phyloP scores from a whole-genome alignment of 164 flowering plant species.

The Chimonanthus salicifolius region DNA sequence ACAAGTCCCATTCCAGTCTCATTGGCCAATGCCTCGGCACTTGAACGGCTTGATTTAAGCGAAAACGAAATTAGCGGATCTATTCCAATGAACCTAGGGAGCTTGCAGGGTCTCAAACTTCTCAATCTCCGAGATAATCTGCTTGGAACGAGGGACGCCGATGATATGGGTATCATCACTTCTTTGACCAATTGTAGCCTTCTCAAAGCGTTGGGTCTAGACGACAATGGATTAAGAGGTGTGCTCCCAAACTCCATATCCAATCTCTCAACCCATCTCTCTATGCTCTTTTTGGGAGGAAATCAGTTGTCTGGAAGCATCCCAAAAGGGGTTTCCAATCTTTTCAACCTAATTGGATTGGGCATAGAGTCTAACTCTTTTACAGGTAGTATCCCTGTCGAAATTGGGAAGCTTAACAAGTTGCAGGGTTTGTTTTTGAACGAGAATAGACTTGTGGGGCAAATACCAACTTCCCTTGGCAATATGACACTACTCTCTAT shows the following conservation, averaged over 20 bases:
- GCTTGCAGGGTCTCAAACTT: background rate
- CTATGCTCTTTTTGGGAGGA: background rate
- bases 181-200: constrained; percentile 25
- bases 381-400: constrained; percentile 10
- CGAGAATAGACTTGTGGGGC: constrained; percentile 10
- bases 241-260: background rate
- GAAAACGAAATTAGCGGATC: background rate
- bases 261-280: constrained; percentile 26
- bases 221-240: constrained; percentile 17
- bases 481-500: constrained; percentile 3
- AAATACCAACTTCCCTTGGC: constrained; percentile 11
- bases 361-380: background rate
- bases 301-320: constrained; percentile 29
- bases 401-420: constrained; percentile 10
- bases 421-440: background rate
- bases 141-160: background rate
- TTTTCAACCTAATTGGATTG: background rate
- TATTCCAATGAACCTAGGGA: background rate
- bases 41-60: background rate
- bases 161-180: background rate
- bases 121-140: too few species aligned
- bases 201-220: constrained; percentile 13
- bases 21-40: background rate
- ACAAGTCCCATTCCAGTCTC: background rate
- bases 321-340: constrained; percentile 12